phyloP scores from a whole-genome alignment of 352 stramenopile species.

The Peronospora belbahrii region DNA sequence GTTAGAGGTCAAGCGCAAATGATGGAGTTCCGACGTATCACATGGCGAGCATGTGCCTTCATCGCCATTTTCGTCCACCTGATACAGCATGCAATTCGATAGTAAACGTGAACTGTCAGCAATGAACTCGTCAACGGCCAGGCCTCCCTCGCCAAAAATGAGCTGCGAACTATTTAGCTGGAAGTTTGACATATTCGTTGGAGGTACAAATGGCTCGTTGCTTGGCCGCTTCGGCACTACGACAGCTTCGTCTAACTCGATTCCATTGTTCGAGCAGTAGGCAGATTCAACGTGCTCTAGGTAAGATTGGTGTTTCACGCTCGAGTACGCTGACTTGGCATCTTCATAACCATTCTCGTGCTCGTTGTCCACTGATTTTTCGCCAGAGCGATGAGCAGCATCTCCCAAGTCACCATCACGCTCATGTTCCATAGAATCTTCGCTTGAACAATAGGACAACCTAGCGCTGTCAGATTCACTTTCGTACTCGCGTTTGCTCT shows the following conservation, averaged over 20 bases:
- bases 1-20: slow-evolving; percentile 9
- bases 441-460: slow-evolving; percentile 1
- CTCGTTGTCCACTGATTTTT: slow-evolving; percentile 1
- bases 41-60: slow-evolving; percentile 16
- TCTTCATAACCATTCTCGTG: neutral
- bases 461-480: neutral
- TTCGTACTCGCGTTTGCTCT: neutral
- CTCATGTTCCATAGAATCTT: slow-evolving; percentile 1
- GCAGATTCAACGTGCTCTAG: neutral
- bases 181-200: slow-evolving; percentile 11
- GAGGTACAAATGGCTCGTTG: slow-evolving; percentile 9
- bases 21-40: slow-evolving; percentile 7
- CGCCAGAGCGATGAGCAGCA: neutral
- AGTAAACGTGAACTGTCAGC: slow-evolving; percentile 9
- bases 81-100: slow-evolving; percentile 10
- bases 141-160: slow-evolving; percentile 14
- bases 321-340: neutral
- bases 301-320: slow-evolving; percentile 7
- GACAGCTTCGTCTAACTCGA: slow-evolving; percentile 9
- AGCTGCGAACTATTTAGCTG: slow-evolving; percentile 18
- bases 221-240: slow-evolving; percentile 1
- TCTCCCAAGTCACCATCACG: neutral
- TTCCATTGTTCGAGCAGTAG: slow-evolving; percentile 6
- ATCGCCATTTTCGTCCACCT: slow-evolving; percentile 10
- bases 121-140: slow-evolving; percentile 22